Evolutionary conservation across 352 stramenopile species (phyloP).

Genomic region (Pythium plurisporium): DNA sequence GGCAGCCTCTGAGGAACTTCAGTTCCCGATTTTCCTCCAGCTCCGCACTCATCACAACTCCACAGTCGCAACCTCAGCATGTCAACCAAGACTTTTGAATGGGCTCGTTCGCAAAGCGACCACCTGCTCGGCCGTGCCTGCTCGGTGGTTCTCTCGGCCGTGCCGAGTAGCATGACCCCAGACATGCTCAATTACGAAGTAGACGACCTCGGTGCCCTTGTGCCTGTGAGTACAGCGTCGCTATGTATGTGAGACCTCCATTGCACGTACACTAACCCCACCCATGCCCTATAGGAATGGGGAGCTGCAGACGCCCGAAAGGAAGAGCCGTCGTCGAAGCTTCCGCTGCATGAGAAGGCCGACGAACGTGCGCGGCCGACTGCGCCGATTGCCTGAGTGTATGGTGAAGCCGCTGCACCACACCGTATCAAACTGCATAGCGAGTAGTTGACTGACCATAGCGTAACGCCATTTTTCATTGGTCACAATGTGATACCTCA

Average conservation of each 20-base stretch:
- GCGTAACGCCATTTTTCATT: no score
- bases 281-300: background rate
- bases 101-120: constrained; percentile 3
- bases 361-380: background rate
- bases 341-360: background rate
- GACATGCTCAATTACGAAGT: constrained; percentile 9
- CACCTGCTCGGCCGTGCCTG: background rate
- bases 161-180: constrained; percentile 3
- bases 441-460: no score
- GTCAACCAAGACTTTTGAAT: background rate
- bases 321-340: background rate
- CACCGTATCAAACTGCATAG: no score
- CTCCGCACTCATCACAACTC: background rate
- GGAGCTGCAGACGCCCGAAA: constrained; percentile 2
- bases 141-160: background rate
- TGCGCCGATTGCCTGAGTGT: background rate
- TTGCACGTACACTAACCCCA: background rate
- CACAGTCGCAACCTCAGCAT: background rate
- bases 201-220: constrained; percentile 7
- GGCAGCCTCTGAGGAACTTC: no score
- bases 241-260: no score
- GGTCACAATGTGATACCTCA: no score
- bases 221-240: constrained; percentile 10
- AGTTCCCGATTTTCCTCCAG: background rate
- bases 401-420: no score